Percentiles rank a stretch among this genome's conserved stretches.
These are phyloP conservation scores for Antitrichia curtipendula DNA, from an alignment of 225 moss, liverwort and hornwort species.

Conservation along the genomic window DNA sequence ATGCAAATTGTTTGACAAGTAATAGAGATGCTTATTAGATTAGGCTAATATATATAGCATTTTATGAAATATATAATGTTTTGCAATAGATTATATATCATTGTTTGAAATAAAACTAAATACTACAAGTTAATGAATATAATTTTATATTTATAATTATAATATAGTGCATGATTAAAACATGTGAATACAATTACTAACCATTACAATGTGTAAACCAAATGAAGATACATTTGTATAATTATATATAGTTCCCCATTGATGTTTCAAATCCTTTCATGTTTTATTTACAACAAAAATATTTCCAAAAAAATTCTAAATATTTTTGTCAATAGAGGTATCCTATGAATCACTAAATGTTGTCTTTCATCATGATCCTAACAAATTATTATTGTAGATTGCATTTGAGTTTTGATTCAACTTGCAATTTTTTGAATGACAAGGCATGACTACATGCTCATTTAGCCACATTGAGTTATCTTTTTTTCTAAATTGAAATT, in stretches of 20 bases:
- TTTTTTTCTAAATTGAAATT: neutral
- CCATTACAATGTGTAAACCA: neutral
- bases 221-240: neutral
- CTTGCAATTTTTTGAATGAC: neutral
- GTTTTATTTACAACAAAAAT: neutral
- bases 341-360: neutral
- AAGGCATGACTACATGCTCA: neutral
- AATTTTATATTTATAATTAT: neutral
- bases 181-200: neutral
- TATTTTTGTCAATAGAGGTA: neutral
- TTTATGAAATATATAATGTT: neutral
- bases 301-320: neutral
- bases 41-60: neutral
- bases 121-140: neutral
- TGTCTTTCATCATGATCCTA: rapidly evolving
- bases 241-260: too few relatives aligned
- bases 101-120: neutral
- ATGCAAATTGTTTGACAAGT: neutral
- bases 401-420: neutral
- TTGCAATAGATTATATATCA: neutral
- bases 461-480: neutral
- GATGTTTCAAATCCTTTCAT: neutral
- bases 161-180: neutral
- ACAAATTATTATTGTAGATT: neutral
- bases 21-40: neutral